Conservation (phyloP, 805 yeast genomes). For the Pichia membranifaciens region DNA sequence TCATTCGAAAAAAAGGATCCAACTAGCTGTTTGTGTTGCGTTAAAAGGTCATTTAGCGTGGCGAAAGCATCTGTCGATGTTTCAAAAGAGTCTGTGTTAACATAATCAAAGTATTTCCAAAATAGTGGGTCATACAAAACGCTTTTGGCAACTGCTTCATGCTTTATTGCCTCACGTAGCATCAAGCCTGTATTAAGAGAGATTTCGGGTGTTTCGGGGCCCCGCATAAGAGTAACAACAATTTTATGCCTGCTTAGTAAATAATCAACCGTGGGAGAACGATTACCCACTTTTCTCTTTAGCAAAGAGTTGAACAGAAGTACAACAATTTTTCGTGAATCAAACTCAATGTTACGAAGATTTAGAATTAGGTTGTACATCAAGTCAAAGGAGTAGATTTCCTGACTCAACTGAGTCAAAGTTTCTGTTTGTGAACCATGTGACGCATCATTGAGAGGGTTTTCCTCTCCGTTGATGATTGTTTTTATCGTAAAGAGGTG, state of each 20-base stretch:
- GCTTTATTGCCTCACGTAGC: slow-evolving; percentile 77
- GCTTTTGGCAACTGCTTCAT: slow-evolving; percentile 60
- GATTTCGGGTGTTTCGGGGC: slow-evolving; percentile 69
- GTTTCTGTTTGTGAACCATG: slow-evolving; percentile 55
- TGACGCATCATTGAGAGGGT: slow-evolving; percentile 13
- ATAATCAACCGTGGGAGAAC: slow-evolving; percentile 86
- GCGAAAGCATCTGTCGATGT: slow-evolving; percentile 85
- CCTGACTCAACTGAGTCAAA: slow-evolving; percentile 70
- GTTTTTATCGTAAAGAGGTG: slow-evolving; percentile 58
- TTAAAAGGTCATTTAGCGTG: slow-evolving; percentile 64
- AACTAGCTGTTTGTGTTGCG: slow-evolving; percentile 62
- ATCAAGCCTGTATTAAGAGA: slow-evolving; percentile 74
- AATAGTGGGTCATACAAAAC: slow-evolving; percentile 55
- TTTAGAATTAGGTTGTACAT: slow-evolving; percentile 55
- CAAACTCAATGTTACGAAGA: slow-evolving; percentile 73
- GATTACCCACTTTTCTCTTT: slow-evolving; percentile 67
- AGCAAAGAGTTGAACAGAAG: slow-evolving; percentile 68
- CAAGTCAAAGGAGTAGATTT: slow-evolving; percentile 66
- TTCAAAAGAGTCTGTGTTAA: slow-evolving; percentile 74
- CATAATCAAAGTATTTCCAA: slow-evolving; percentile 82
- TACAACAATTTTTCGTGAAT: slow-evolving; percentile 78
- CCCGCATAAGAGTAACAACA: slow-evolving; percentile 53
- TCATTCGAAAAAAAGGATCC: slow-evolving; percentile 62
- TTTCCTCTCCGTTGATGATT: slow-evolving; percentile 47
- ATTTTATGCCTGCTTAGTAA: slow-evolving; percentile 62